Base-by-base conservation (phyloP, 345 rosid species). In the Populus euphratica region DNA sequence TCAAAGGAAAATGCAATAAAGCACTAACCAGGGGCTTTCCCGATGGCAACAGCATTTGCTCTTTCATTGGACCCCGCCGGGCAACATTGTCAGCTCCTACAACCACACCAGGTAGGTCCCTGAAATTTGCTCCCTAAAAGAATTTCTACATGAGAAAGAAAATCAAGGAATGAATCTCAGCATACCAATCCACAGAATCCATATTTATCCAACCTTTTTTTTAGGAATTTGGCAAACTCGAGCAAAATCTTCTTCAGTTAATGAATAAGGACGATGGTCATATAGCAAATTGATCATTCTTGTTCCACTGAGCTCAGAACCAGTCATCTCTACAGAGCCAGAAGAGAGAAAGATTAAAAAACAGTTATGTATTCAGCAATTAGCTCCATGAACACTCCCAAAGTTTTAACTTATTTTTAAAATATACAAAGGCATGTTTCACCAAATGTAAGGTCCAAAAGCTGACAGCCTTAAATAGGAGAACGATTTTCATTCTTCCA, bases 211-310 rank as follows among this genome's bases (percentile, higher is more conserved):
- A 76, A 95, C 98, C 98, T 95, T 92, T 85, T 85, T 88, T 90
- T 89, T 93, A 44, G 99, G 98, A 74, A 95, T 90, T 81, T 78
- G 90, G 82, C 97, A 90, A 81, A 93, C 89, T 85, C 99, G 86
- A 20, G 74, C 54, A 78, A 88, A 86, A 80, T 93, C 94, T 74
- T 88, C 91, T 78, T 90, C 94, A 64, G 17, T 67, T 79, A 91
- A 39, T 39, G 49, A 12, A 25, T 69, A 76, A 11, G 99, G 88
- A 67, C 90, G 91, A 82, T 95, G 99, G 79, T 95, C 99, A 84
- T 90, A 86, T 21, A 95, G 84, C 43, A 75, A 68, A 75, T 79
- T 77, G 35, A 73, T 83, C 44, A 72, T 80, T 73, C 73, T 17
- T 75, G 77, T 79, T 25, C 64, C 80, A 81, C 80, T 80, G 33